Percentiles rank a stretch among this genome's conserved stretches.
These are phyloP conservation scores for Trametes cingulata DNA, from an alignment of 768 basidiomycete genomes.

Conservation along the genomic window DNA sequence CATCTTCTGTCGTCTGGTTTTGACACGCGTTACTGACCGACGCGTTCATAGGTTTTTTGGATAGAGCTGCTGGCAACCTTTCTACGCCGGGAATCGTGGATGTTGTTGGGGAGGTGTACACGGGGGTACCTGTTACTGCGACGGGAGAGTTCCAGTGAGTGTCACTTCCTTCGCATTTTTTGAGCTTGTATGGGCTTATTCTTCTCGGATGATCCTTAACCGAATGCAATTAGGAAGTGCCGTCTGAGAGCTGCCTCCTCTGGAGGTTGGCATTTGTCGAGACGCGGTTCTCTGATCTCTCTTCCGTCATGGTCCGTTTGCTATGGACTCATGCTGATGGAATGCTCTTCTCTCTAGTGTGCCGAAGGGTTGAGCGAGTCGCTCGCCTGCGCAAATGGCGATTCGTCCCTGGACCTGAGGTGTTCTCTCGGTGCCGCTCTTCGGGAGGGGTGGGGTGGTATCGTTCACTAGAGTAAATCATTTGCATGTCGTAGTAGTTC, in stretches of 20 bases:
- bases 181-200: not conserved
- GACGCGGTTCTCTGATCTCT: conserved; percentile 27
- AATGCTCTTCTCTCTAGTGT: not conserved
- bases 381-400: no score
- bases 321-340: not conserved
- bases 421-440: no score
- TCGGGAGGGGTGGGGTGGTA: no score
- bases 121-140: not conserved
- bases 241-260: conserved; percentile 27
- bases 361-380: no score
- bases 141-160: not conserved
- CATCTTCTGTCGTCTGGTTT: not conserved
- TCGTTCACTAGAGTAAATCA: no score
- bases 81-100: not conserved
- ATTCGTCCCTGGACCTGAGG: no score
- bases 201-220: conserved; percentile 28
- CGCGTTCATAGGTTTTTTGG: not conserved
- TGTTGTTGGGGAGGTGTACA: not conserved
- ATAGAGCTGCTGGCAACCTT: no score
- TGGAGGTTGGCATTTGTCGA: conserved; percentile 23
- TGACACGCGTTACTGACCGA: not conserved
- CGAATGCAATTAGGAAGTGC: conserved; percentile 36
- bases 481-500: no score
- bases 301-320: not conserved
- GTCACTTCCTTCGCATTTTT: not conserved